A percentile compares a stretch with the other conserved stretches of the same genome.
Evolutionary conservation across 2,329 filamentous ascomycete species (phyloP).

Genomic region (Catunica adiposa): DNA sequence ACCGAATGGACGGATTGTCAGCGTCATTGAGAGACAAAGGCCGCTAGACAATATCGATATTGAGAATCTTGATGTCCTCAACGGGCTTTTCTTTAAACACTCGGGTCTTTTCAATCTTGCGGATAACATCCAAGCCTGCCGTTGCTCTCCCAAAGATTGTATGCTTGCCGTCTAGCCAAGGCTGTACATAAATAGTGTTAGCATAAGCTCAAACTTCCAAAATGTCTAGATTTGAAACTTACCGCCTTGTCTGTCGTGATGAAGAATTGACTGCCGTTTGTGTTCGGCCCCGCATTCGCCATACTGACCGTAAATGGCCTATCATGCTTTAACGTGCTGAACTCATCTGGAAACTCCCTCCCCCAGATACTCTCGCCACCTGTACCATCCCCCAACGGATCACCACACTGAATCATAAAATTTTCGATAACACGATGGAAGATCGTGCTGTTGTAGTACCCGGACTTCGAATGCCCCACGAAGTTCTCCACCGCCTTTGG

Average conservation of each 20-base stretch:
- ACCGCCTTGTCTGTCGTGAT: constrained; percentile 94
- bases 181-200: background rate
- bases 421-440: constrained; percentile 96
- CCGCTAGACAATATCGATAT: constrained; percentile 46
- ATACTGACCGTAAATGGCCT: constrained; percentile 94
- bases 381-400: constrained; percentile 75
- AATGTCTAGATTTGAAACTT: constrained; percentile 23
- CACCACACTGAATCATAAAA: constrained; percentile 90
- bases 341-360: constrained; percentile 84
- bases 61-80: constrained; percentile 94
- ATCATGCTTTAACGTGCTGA: constrained; percentile 79
- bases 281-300: constrained; percentile 92
- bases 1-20: too few relatives aligned
- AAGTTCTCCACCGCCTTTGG: constrained; percentile 97
- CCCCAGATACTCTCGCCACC: constrained; percentile 89
- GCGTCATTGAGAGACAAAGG: background rate
- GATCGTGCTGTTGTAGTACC: constrained; percentile 94
- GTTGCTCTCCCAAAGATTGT: constrained; percentile 88
- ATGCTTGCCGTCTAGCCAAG: constrained; percentile 87
- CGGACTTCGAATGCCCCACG: constrained; percentile 71
- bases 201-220: background rate
- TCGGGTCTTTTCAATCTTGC: constrained; percentile 83
- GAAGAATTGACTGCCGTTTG: constrained; percentile 94
- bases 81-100: constrained; percentile 86
- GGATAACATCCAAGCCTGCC: constrained; percentile 82